Evolutionary conservation across 768 basidiomycete species (phyloP), one percentile per base, ranked within the genome.

Genomic region (Dentipellis sp.): DNA sequence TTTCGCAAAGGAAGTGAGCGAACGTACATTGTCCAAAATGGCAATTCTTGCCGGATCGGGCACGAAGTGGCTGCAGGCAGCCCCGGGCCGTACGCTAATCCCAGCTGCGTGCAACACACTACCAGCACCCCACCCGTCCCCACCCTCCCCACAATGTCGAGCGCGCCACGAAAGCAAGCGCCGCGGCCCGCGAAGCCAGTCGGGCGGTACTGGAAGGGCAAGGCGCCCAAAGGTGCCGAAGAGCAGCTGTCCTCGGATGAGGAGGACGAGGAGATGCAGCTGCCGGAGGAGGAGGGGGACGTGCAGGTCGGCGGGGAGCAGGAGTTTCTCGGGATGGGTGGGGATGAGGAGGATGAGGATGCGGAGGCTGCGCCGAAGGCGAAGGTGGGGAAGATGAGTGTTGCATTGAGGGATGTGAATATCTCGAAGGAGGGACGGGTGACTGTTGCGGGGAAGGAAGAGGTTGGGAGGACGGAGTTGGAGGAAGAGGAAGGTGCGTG

Each of bases 201-300:
- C 2, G 86, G 81, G 6, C 86, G 93, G 2, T 94, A 95, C 69
- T 90, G 91, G 84, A 88, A 88, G 63, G 93, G 93, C 55, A 91
- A 91, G 63, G 89, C 83, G 0, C 91, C 91, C 0, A 91, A 90
- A 68, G 88, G 88, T 48, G 77, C 72, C 36, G 72, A 72, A 1
- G 81, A 81, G 22, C 69, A 72, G 40, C 73, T 79, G 19, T 85
- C 86, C 61, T 84, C 83, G 3, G 85, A 85, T 46, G 78, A 79
- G 50, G 79, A 82, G 58, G 81, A 78, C 1, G 74, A 71, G 35
- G 62, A 67, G 50, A 55, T 63, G 55, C 64, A 68, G 47, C 64
- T 66, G 47, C 69, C 72, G 19, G 77, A 75, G 40, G 69, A 74
- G 56, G 80, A 78, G 50, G 81, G 76, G 6, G 61, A 62, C 35